Percentiles rank a stretch among this genome's conserved stretches.
phyloP scores from a whole-genome alignment of 2,329 filamentous ascomycete genomes.

The Diplocarpon rosae region DNA sequence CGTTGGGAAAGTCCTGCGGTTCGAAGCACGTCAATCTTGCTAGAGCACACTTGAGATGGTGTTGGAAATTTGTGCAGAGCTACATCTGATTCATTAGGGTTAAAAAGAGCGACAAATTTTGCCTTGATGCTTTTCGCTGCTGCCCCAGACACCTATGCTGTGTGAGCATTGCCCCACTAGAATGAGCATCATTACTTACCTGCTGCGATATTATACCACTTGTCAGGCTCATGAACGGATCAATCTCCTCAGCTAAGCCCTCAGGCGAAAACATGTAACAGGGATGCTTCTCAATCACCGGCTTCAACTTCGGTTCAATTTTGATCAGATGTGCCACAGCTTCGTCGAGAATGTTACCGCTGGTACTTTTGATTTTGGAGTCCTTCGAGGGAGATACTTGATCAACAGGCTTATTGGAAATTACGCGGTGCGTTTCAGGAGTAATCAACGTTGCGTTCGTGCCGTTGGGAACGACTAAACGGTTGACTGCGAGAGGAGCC shows the following conservation, averaged over 20 bases:
- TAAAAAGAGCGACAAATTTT: slow-evolving; percentile 71
- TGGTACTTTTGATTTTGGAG: slow-evolving; percentile 35
- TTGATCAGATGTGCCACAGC: slow-evolving; percentile 64
- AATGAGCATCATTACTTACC: slow-evolving; percentile 17
- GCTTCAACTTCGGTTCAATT: slow-evolving; percentile 60
- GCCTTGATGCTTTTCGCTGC: slow-evolving; percentile 82
- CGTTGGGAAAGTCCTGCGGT: slow-evolving; percentile 83
- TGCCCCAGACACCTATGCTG: slow-evolving; percentile 63
- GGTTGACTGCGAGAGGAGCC: slow-evolving; percentile 27
- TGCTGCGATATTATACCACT: slow-evolving; percentile 94
- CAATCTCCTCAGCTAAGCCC: slow-evolving; percentile 72
- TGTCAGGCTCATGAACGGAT: slow-evolving; percentile 75
- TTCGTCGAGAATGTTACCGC: slow-evolving; percentile 60
- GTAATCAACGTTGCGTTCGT: slow-evolving; percentile 65
- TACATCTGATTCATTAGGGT: slow-evolving; percentile 28
- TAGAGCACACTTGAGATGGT: slow-evolving; percentile 58
- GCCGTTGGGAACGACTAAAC: slow-evolving; percentile 50
- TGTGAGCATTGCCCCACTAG: neutral
- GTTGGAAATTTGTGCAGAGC: slow-evolving; percentile 50
- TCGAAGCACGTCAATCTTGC: slow-evolving; percentile 56
- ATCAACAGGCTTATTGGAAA: slow-evolving; percentile 40
- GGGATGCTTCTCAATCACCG: slow-evolving; percentile 60
- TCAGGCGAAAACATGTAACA: slow-evolving; percentile 73
- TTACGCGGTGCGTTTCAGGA: slow-evolving; percentile 53
- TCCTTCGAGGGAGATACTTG: slow-evolving; percentile 46